These are phyloP conservation scores for Camelina sativa DNA, from an alignment of 345 rosid genomes.

Conservation along the genomic window DNA sequence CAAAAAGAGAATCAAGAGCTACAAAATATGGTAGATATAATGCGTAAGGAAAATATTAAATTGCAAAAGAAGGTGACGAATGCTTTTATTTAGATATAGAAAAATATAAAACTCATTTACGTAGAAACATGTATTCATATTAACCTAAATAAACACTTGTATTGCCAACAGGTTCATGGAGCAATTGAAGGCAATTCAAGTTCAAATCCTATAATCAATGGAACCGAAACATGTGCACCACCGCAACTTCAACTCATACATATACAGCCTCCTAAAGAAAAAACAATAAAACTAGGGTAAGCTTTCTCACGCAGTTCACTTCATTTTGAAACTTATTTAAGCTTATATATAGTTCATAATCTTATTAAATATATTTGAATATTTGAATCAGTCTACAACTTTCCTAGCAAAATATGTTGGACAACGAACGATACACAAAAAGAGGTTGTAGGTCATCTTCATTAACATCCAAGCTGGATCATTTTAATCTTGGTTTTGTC, in stretches of 20 bases:
- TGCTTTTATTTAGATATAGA: not conserved
- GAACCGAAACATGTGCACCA: conserved; percentile 2
- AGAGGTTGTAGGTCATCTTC: conserved; percentile 2
- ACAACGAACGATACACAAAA: not conserved
- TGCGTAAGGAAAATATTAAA: conserved; percentile 59
- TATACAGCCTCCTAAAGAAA: conserved; percentile 34
- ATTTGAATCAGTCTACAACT: conserved; percentile 40
- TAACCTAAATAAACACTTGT: conserved; percentile 8
- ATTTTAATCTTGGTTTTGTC: not conserved
- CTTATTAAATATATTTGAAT: conserved; percentile 13
- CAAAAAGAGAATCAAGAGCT: conserved; percentile 69
- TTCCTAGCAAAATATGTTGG: conserved; percentile 31
- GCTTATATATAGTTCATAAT: conserved; percentile 10
- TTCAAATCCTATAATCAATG: conserved; percentile 23
- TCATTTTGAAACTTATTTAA: not conserved
- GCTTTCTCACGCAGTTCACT: not conserved
- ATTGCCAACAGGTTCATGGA: conserved; percentile 29
- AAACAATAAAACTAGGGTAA: conserved; percentile 39
- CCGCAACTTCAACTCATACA: conserved; percentile 31
- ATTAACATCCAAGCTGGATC: conserved; percentile 3
- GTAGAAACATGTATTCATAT: not conserved
- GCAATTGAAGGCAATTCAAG: conserved; percentile 29
- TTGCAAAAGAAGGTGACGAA: conserved; percentile 47
- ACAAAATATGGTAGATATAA: conserved; percentile 53
- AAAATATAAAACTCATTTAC: not conserved